phyloP scores from a whole-genome alignment of 768 basidiomycete genomes.

The Cyclocybe cylindracea region DNA sequence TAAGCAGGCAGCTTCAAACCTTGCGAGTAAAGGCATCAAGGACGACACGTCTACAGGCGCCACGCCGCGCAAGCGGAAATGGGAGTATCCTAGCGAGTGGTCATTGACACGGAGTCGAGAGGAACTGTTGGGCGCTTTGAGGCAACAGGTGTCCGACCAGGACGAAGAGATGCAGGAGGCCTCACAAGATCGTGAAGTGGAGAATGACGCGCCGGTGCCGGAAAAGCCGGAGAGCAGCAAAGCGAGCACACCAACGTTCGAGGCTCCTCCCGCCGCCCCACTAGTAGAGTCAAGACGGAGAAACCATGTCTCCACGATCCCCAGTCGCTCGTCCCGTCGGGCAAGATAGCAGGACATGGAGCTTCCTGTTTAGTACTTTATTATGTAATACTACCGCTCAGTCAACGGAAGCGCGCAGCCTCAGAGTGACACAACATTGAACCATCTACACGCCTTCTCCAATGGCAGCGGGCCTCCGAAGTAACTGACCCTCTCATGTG shows the following conservation, averaged over 20 bases:
- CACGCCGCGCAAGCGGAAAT: slow-evolving; percentile 76
- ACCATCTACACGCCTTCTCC: slow-evolving; percentile 1
- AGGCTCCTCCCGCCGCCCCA: slow-evolving; percentile 24
- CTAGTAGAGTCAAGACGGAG: slow-evolving; percentile 43
- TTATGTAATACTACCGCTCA: slow-evolving; percentile 8
- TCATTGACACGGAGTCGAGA: slow-evolving; percentile 66
- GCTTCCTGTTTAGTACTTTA: not conserved
- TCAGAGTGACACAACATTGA: not conserved
- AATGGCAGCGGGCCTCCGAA: slow-evolving; percentile 74
- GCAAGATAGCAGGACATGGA: slow-evolving; percentile 19
- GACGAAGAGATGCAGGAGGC: slow-evolving; percentile 18
- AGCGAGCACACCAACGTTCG: slow-evolving; percentile 25
- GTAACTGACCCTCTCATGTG: slow-evolving; percentile 29
- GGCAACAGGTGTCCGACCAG: slow-evolving; percentile 14
- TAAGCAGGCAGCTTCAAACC: slow-evolving; percentile 47
- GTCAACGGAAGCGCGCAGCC: not conserved
- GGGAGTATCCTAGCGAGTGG: slow-evolving; percentile 75
- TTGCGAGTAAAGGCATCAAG: slow-evolving; percentile 58
- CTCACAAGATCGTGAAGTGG: no score
- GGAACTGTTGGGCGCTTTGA: slow-evolving; percentile 55
- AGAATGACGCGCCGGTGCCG: slow-evolving; percentile 6
- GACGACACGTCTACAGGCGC: slow-evolving; percentile 69
- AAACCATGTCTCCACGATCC: slow-evolving; percentile 38
- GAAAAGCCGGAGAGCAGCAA: slow-evolving; percentile 15
- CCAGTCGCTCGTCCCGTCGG: slow-evolving; percentile 25